These are phyloP conservation scores for Naumovozyma baii DNA, from an alignment of 805 yeast genomes.

Conservation along the genomic window DNA sequence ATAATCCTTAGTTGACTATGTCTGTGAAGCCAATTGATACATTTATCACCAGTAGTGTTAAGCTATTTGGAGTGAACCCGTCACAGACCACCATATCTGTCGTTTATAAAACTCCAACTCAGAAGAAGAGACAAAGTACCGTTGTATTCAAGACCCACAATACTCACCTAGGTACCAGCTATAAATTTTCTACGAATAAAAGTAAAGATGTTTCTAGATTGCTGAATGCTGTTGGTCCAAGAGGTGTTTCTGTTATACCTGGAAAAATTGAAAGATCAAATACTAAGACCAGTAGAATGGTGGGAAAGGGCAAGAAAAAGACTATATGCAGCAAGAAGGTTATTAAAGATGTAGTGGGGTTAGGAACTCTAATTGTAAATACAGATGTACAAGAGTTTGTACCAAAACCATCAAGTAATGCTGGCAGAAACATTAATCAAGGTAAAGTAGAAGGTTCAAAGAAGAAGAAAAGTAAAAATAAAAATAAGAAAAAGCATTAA, in stretches of 20 bases:
- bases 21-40: constrained; percentile 31
- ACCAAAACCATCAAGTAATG: constrained; percentile 9
- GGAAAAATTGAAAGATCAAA: constrained; percentile 17
- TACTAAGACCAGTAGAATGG: constrained; percentile 3
- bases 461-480: constrained; percentile 22
- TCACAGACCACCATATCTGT: constrained; percentile 25
- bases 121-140: constrained; percentile 5
- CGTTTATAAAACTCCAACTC: constrained; percentile 31
- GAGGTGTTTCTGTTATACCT: constrained; percentile 37
- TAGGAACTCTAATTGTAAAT: constrained; percentile 22
- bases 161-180: constrained; percentile 51
- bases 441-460: constrained; percentile 8
- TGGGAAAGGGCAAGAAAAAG: constrained; percentile 3
- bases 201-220: constrained; percentile 67
- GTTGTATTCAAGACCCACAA: constrained; percentile 52
- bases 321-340: constrained; percentile 4
- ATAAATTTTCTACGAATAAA: constrained; percentile 48
- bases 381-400: constrained; percentile 21
- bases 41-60: constrained; percentile 35
- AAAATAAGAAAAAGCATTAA: constrained; percentile 24
- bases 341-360: constrained; percentile 18
- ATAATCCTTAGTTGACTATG: constrained; percentile 7
- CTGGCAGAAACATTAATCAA: constrained; percentile 6
- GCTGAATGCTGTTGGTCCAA: constrained; percentile 64
- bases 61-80: constrained; percentile 37